Evolutionary conservation across 83 land plant species (phyloP).

Genomic region (Picea mariana): DNA sequence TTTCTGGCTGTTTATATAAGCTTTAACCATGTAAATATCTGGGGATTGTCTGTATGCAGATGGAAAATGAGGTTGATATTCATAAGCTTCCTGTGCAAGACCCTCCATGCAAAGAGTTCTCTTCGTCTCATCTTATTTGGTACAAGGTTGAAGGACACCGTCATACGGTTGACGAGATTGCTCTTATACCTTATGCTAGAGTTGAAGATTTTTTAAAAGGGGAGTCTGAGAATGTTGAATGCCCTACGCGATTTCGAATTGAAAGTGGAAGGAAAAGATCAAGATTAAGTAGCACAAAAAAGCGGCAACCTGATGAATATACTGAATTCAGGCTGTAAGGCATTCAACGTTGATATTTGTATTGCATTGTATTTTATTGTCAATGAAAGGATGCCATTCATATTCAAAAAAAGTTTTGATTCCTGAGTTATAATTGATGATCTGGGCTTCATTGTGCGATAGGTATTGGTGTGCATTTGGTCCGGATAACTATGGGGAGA

Average conservation of each 20-base stretch:
- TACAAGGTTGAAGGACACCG: slow-evolving; percentile 74
- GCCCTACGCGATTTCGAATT: slow-evolving; percentile 73
- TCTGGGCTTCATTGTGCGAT: too few species aligned
- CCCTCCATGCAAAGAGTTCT: slow-evolving; percentile 64
- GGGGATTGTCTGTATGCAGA: slow-evolving; percentile 1
- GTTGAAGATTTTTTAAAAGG: slow-evolving; percentile 71
- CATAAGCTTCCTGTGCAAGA: slow-evolving; percentile 70
- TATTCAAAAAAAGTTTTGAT: too few species aligned
- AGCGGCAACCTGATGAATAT: too few species aligned
- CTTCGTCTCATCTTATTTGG: slow-evolving; percentile 64
- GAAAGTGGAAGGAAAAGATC: slow-evolving; percentile 25
- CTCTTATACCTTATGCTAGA: slow-evolving; percentile 67
- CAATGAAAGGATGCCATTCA: too few species aligned
- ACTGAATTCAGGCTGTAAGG: too few species aligned
- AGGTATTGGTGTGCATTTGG: slow-evolving; percentile 28
- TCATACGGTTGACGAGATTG: slow-evolving; percentile 60
- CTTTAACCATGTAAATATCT: too few species aligned
- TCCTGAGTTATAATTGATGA: too few species aligned
- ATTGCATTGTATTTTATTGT: too few species aligned
- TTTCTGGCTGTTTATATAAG: too few species aligned
- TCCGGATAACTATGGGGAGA: slow-evolving; percentile 75
- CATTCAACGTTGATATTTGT: too few species aligned
- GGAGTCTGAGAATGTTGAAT: slow-evolving; percentile 57
- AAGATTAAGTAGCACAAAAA: too few species aligned
- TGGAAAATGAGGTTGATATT: slow-evolving; percentile 79